These are phyloP conservation scores for Fragaria vesca DNA, from an alignment of 306 rosid species.

Conservation along the genomic window DNA sequence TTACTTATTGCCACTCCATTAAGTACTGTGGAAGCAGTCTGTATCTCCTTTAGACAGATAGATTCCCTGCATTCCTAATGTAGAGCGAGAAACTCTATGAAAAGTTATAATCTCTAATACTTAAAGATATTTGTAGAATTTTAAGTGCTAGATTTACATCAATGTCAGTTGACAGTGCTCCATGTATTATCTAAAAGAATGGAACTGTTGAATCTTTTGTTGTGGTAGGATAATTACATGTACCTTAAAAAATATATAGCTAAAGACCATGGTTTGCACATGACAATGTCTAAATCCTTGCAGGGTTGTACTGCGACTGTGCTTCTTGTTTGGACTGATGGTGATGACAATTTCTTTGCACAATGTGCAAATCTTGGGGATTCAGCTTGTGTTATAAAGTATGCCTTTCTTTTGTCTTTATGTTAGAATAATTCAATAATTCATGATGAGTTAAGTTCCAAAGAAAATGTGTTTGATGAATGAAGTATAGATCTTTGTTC, in stretches of 20 bases:
- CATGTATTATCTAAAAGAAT: neutral
- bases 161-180: neutral
- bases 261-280: constrained; percentile 4
- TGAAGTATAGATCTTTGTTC: neutral
- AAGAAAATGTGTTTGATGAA: neutral
- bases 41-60: too few species aligned
- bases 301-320: constrained; percentile 99
- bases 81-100: neutral
- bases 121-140: too few species aligned
- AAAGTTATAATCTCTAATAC: neutral
- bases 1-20: neutral
- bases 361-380: constrained; percentile 99
- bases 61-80: too few species aligned
- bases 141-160: neutral
- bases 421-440: constrained; percentile 24
- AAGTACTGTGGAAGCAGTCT: neutral
- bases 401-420: constrained; percentile 28
- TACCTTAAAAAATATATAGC: neutral
- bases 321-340: constrained; percentile 86
- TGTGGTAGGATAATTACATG: neutral
- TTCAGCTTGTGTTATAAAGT: constrained; percentile 85
- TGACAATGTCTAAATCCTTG: constrained; percentile 27
- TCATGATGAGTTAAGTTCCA: neutral
- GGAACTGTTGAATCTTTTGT: neutral
- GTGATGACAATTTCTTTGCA: constrained; percentile 56